Conservation (phyloP, 2,329 filamentous ascomycete genomes). For the Graphilbum ipis-grandicollis region DNA sequence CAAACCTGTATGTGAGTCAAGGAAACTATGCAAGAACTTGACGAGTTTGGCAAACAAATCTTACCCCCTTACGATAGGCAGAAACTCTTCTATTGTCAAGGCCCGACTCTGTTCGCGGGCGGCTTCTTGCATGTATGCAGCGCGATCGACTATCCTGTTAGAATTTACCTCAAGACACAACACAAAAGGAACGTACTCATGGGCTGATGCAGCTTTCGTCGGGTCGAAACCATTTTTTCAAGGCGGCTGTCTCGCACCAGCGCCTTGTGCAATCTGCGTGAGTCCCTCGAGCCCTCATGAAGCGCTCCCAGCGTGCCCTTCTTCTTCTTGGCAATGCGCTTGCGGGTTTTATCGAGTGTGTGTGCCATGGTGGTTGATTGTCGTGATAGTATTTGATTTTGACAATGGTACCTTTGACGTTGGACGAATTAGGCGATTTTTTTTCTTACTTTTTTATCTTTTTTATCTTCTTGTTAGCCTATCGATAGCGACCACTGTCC, state of each 20-base stretch:
- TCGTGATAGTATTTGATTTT: not conserved
- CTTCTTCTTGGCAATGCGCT: slow-evolving; percentile 80
- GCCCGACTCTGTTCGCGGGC: slow-evolving; percentile 11
- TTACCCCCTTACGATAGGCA: slow-evolving; percentile 44
- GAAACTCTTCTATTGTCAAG: slow-evolving; percentile 37
- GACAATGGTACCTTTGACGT: not conserved
- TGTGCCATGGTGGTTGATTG: slow-evolving; percentile 11
- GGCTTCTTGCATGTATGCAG: slow-evolving; percentile 23
- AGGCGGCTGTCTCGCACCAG: slow-evolving; percentile 69
- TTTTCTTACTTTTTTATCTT: no score
- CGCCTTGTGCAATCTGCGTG: slow-evolving; percentile 63
- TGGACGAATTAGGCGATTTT: not conserved
- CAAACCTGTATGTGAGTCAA: slow-evolving; percentile 29
- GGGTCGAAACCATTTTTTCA: slow-evolving; percentile 48
- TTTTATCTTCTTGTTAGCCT: no score
- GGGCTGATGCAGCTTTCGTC: slow-evolving; percentile 57
- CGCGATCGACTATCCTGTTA: slow-evolving; percentile 3
- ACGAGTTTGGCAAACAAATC: slow-evolving; percentile 12
- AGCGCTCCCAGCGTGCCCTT: slow-evolving; percentile 54
- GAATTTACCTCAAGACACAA: not conserved
- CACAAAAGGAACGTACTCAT: slow-evolving; percentile 36
- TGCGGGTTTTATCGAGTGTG: slow-evolving; percentile 66
- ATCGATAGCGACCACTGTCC: no score
- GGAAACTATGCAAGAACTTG: not conserved
- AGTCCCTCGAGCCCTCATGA: slow-evolving; percentile 80